phyloP scores from a whole-genome alignment of 768 basidiomycete species.

The Botryobasidium botryosum region DNA sequence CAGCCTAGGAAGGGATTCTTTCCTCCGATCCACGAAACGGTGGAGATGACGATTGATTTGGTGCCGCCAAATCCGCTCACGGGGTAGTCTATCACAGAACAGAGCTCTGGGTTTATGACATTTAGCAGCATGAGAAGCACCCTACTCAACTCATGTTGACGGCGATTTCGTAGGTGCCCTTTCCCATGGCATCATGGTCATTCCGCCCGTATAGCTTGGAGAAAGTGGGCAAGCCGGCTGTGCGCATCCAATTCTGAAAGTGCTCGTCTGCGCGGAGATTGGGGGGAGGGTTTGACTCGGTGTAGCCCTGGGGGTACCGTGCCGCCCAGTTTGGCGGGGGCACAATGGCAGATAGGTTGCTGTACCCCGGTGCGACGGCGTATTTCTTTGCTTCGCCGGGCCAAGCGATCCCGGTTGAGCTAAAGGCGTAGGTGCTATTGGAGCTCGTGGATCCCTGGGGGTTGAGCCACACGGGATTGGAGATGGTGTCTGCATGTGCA shows the following conservation, averaged over 20 bases:
- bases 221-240: conserved; percentile 91
- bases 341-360: conserved; percentile 42
- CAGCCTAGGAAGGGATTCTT: conserved; percentile 98
- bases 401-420: conserved; percentile 82
- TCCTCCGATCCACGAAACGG: conserved; percentile 96
- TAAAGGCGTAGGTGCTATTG: conserved; percentile 50
- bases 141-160: conserved; percentile 74
- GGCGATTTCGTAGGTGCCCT: conserved; percentile 59
- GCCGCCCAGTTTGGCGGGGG: conserved; percentile 88
- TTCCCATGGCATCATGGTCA: conserved; percentile 49
- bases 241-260: conserved; percentile 99
- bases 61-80: conserved; percentile 83
- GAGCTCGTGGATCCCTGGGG: conserved; percentile 26
- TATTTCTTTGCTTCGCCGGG: conserved; percentile 90
- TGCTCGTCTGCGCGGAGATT: conserved; percentile 66
- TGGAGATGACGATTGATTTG: conserved; percentile 92
- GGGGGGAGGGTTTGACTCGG: conserved; percentile 43
- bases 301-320: conserved; percentile 62
- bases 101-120: no score
- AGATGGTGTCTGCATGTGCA: conserved; percentile 51
- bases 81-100: conserved; percentile 59
- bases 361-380: conserved; percentile 41
- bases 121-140: neutral
- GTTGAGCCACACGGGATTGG: conserved; percentile 41
- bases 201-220: conserved; percentile 90